Conservation (phyloP, 768 basidiomycete genomes). For the Rhodosporidiobolus odoratus region DNA sequence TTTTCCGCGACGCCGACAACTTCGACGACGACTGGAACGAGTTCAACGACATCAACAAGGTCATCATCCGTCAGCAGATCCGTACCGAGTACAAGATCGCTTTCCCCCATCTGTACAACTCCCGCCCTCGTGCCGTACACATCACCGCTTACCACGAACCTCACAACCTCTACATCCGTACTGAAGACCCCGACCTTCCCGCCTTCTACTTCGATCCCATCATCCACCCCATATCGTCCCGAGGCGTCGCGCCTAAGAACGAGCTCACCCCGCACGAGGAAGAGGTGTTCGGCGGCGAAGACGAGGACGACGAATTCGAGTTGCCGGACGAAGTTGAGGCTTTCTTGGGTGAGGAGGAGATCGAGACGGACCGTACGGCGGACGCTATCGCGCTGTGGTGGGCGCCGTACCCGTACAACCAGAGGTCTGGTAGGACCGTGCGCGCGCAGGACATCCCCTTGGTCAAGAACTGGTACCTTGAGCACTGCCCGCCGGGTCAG, state of each 20-base stretch:
- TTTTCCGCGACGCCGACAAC: slow-evolving; percentile 89
- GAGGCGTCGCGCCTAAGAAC: slow-evolving; percentile 70
- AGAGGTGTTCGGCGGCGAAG: slow-evolving; percentile 78
- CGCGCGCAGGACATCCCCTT: slow-evolving; percentile 92
- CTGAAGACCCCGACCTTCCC: slow-evolving; percentile 97
- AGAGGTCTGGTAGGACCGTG: slow-evolving; percentile 84
- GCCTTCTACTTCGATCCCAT: slow-evolving; percentile 99
- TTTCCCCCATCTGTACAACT: slow-evolving; percentile 98
- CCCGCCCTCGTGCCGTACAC: slow-evolving; percentile 86
- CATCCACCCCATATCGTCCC: slow-evolving; percentile 93
- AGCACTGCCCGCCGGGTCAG: slow-evolving; percentile 93
- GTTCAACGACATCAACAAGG: slow-evolving; percentile 99
- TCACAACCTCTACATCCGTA: slow-evolving; percentile 98
- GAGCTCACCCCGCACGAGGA: slow-evolving; percentile 85
- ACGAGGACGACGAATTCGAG: slow-evolving; percentile 68
- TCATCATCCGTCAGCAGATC: slow-evolving; percentile 97
- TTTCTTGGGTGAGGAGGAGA: slow-evolving; percentile 62
- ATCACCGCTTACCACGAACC: slow-evolving; percentile 87
- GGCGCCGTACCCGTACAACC: slow-evolving; percentile 93
- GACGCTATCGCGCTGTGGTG: slow-evolving; percentile 98
- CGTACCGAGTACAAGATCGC: slow-evolving; percentile 99
- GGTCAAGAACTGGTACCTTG: slow-evolving; percentile 97
- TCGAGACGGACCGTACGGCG: slow-evolving; percentile 81
- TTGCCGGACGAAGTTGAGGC: slow-evolving; percentile 71
- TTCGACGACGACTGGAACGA: slow-evolving; percentile 78